phyloP scores from a whole-genome alignment of 352 stramenopile species.

The Phytophthora idaei region DNA sequence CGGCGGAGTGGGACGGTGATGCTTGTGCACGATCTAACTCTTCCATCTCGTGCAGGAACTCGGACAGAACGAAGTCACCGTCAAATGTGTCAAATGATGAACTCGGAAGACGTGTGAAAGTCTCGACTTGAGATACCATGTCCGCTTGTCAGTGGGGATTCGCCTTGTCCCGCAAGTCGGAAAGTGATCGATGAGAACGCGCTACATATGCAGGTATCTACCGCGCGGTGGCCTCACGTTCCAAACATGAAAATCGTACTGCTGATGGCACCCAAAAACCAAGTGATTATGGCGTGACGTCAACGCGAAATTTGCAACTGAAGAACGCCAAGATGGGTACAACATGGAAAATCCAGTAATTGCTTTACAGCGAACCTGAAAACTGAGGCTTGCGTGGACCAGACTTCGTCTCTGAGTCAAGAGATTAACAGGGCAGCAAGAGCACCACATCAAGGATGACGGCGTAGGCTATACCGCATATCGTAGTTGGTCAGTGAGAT shows the following conservation, averaged over 20 bases:
- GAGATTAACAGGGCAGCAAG: not conserved
- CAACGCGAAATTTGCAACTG: not conserved
- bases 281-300: not conserved
- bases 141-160: not conserved
- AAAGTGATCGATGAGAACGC: slow-evolving; percentile 16
- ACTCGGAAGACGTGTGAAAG: not conserved
- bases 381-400: no score
- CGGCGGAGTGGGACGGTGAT: not conserved
- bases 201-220: not conserved
- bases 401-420: not conserved
- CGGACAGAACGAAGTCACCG: slow-evolving; percentile 16
- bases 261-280: not conserved
- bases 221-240: not conserved
- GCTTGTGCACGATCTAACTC: slow-evolving; percentile 13
- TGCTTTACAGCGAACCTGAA: not conserved
- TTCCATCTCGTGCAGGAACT: slow-evolving; percentile 32
- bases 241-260: not conserved
- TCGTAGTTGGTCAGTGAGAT: not conserved
- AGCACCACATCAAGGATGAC: not conserved
- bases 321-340: not conserved
- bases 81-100: slow-evolving; percentile 12
- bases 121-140: slow-evolving; percentile 11
- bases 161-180: slow-evolving; percentile 20
- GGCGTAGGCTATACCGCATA: not conserved
- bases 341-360: not conserved